Evolutionary conservation across 2,329 filamentous ascomycete genomes (phyloP).

Genomic region (Aspergillus novoparasiticus): DNA sequence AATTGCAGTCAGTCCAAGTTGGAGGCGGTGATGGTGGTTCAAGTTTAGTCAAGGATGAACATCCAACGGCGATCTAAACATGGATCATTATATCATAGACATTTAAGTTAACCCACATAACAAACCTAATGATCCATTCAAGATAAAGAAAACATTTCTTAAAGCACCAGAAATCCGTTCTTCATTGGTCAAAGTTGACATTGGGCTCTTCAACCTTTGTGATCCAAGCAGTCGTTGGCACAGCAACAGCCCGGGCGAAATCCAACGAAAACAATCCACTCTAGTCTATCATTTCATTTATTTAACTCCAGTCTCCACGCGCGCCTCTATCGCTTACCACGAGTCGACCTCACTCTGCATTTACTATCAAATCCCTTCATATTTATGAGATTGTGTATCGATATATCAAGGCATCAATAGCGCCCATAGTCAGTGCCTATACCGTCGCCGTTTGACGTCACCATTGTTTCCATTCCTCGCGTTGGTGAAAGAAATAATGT

Average conservation of each 20-base stretch:
- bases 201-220: not conserved
- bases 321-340: not conserved
- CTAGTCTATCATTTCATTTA: not conserved
- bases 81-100: not conserved
- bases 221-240: constrained; percentile 19
- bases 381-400: not conserved
- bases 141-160: not conserved
- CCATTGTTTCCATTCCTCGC: constrained; percentile 12
- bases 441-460: constrained; percentile 6
- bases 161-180: not conserved
- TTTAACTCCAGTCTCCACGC: not conserved
- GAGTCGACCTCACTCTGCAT: not conserved
- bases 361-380: not conserved
- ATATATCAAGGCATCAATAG: not conserved
- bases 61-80: not conserved
- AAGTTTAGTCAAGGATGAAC: not conserved
- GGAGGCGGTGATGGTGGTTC: not conserved
- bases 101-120: not conserved
- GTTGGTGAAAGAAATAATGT: constrained; percentile 11
- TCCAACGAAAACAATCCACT: not conserved
- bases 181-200: not conserved
- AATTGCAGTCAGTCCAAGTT: not conserved
- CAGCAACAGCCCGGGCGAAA: constrained; percentile 20
- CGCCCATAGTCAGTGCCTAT: not conserved
- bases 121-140: not conserved